phyloP scores from a whole-genome alignment of 2,329 filamentous ascomycete species.

The Ascochyta pisi region DNA sequence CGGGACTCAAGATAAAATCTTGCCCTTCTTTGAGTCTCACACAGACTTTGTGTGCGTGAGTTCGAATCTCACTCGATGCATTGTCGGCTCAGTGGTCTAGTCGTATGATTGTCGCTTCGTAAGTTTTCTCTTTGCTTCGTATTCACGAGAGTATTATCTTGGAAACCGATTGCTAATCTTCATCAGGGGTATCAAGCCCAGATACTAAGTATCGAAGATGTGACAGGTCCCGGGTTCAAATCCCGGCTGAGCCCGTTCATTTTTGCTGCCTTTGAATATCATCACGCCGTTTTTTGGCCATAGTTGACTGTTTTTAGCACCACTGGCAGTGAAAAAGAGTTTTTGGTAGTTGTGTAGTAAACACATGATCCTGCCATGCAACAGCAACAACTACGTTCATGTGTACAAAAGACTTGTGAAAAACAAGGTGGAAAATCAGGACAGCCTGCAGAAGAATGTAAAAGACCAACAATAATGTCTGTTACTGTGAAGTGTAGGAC shows the following conservation, averaged over 20 bases:
- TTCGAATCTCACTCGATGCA: conserved; percentile 13
- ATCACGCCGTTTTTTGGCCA: not conserved
- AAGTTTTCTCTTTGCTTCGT: not conserved
- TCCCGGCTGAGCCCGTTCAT: conserved; percentile 12
- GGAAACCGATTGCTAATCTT: not conserved
- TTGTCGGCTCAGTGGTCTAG: conserved; percentile 13
- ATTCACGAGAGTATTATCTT: no score
- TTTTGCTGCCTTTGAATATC: no score
- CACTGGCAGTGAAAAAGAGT: not conserved
- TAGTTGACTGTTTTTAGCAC: not conserved
- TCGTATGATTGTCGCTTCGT: conserved; percentile 18
- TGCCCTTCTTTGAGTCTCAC: not conserved
- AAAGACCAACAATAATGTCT: no score
- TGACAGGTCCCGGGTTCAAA: conserved; percentile 20
- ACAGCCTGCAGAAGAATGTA: not conserved
- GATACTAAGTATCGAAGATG: conserved; percentile 7
- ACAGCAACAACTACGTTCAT: not conserved
- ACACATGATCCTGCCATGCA: not conserved
- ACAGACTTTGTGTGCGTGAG: conserved; percentile 2
- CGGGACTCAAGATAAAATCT: conserved; percentile 2
- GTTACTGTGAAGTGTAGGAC: not conserved
- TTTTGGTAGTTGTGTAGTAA: not conserved
- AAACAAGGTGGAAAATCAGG: not conserved
- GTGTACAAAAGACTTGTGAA: not conserved
- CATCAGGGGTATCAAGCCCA: not conserved